Base-by-base conservation (phyloP, 2,329 filamentous ascomycete species). In the Epicoccum nigrum region DNA sequence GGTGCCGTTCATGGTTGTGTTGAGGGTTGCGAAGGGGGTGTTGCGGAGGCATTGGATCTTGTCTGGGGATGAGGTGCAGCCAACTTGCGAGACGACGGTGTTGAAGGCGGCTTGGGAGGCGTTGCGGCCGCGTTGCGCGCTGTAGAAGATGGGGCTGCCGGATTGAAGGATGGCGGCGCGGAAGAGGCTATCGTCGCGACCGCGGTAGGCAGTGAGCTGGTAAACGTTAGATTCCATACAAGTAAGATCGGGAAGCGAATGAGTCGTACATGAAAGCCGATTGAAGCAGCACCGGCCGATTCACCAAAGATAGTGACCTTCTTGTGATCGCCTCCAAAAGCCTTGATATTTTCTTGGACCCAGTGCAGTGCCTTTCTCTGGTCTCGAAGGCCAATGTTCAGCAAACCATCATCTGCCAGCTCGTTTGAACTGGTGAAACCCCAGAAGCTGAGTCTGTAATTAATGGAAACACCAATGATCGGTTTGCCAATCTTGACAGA, bases 21-120 rank as follows among this genome's bases (percentile, higher is more conserved):
- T 81, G 59, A 89, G 83, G 0, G 72, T 78, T 2, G 81, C 74
- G 67, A 86, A 88, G 15, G 81, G 75, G 1, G 84, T 71, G 1
- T 69, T 70, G 15, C 89, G 84, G 7, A 94, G 81, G 65, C 68
- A 70, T 21, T 67, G 53, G 9, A 71, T 45, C 6, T 47, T 55
- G 19, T 60, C 30, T 5, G 45, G 7, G 2, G 52, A 30, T 1
- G 38, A 33, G 12, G 45, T 25, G 45, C 70, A 73, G 15, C 40
- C 45, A 19, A 48, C 37, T 20, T 45, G 35, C 1, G 37, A 33
- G 25, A 62, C 51, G 0, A 79, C 37, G 6, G 53, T 72, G 3
- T 73, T 66, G 6, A 73, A 54, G 2, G 51, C 41, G 74, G 50
- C 16, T 16, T 54, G 41, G 17, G 58, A 28, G 30, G 41, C 25